Percentiles rank a stretch among this genome's conserved stretches.
Conservation (phyloP, 495 filamentous ascomycete species). For the Aspergillus funiculosus region DNA sequence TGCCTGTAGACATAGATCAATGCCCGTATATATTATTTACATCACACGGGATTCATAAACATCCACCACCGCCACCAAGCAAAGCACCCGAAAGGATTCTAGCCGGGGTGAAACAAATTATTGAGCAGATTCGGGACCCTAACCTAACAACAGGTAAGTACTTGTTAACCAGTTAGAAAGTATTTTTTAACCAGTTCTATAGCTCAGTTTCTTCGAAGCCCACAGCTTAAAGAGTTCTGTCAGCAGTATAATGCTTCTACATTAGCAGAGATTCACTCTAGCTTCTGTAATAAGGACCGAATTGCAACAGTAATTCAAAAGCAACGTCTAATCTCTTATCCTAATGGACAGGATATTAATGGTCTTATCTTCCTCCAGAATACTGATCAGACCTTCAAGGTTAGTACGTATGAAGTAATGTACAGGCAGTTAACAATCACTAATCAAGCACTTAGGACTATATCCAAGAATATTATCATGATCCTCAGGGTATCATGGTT, state of each 20-base stretch:
- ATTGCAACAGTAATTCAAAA: conserved; percentile 15
- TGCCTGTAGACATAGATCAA: conserved; percentile 3
- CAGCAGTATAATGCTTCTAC: conserved; percentile 8
- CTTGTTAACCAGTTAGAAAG: background rate
- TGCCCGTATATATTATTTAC: conserved; percentile 12
- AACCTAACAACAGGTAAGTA: conserved; percentile 7
- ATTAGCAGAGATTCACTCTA: conserved; percentile 8
- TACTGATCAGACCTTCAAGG: background rate
- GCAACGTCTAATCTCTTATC: conserved; percentile 4
- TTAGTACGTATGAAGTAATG: conserved; percentile 1
- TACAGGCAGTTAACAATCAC: conserved; percentile 1
- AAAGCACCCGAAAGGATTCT: conserved; percentile 9
- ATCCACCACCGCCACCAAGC: conserved; percentile 7
- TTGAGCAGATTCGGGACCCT: conserved; percentile 1
- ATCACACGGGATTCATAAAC: conserved; percentile 7
- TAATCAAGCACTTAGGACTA: conserved; percentile 9
- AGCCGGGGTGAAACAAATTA: conserved; percentile 1
- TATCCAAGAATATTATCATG: conserved; percentile 12
- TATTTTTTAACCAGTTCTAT: background rate
- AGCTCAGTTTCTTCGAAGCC: conserved; percentile 11
- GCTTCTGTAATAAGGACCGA: conserved; percentile 9
- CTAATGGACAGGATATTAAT: conserved; percentile 10
- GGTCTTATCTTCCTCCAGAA: conserved; percentile 4
- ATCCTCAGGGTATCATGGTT: conserved; percentile 6
- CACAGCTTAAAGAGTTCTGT: conserved; percentile 10